Conservation (phyloP, 2,329 filamentous ascomycete species). For the Epichloe aotearoae region DNA sequence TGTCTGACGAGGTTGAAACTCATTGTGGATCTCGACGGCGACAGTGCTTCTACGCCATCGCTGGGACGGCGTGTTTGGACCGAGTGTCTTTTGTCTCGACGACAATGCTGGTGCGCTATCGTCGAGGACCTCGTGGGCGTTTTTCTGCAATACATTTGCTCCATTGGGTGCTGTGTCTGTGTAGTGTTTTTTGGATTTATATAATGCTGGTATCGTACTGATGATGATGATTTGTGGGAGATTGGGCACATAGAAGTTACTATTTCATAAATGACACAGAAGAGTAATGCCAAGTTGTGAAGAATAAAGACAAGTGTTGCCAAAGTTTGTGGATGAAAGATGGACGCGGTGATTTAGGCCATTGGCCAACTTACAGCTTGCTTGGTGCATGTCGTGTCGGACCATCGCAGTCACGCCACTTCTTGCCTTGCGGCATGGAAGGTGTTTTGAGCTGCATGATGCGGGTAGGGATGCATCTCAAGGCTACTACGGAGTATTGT, state of each 20-base stretch:
- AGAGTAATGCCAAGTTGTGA: no score
- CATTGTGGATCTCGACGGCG: constrained; percentile 30
- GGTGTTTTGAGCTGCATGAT: not conserved
- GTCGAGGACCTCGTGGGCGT: constrained; percentile 34
- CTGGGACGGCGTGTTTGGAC: constrained; percentile 40
- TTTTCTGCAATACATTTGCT: constrained; percentile 11
- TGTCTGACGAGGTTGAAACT: constrained; percentile 26
- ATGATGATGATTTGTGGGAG: not conserved
- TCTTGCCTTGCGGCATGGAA: not conserved
- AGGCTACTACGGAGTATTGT: not conserved
- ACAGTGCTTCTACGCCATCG: constrained; percentile 44
- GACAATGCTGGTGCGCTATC: constrained; percentile 45
- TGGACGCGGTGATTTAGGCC: no score
- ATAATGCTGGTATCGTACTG: not conserved
- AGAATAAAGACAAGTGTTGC: no score
- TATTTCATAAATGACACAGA: no score
- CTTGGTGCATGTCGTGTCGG: not conserved
- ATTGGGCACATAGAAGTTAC: no score
- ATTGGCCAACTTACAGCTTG: no score
- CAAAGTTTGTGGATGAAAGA: no score
- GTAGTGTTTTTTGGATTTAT: not conserved
- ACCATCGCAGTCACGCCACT: not conserved
- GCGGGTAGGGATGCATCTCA: no score
- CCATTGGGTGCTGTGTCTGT: not conserved
- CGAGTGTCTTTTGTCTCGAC: constrained; percentile 25